Percentiles rank a stretch among this genome's conserved stretches.
phyloP scores from a whole-genome alignment of 139 green algal genomes.

The Tetradesmus obliquus region DNA sequence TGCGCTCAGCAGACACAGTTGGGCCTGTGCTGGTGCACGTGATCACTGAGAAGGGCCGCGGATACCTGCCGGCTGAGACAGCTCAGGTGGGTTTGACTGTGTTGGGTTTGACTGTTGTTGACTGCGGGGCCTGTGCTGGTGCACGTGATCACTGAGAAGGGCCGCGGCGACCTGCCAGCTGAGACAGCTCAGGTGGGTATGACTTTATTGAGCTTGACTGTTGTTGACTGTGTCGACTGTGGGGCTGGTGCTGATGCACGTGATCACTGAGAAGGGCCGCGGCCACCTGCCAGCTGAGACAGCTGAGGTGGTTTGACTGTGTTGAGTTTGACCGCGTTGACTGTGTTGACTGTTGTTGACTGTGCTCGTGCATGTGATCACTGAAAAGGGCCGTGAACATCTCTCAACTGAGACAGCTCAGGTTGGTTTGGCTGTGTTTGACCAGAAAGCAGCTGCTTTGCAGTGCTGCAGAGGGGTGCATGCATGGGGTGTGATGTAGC shows the following conservation, averaged over 20 bases:
- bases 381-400: slow-evolving; percentile 98
- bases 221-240: no score
- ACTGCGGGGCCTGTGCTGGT: slow-evolving; percentile 92
- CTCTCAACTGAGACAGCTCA: slow-evolving; percentile 91
- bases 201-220: neutral
- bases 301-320: no score
- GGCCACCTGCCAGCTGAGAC: no score
- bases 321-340: slow-evolving; percentile 39
- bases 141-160: slow-evolving; percentile 99
- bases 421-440: neutral
- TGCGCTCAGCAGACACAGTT: slow-evolving; percentile 86
- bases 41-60: slow-evolving; percentile 97
- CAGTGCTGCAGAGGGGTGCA: no score
- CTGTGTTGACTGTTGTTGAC: slow-evolving; percentile 82
- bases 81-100: slow-evolving; percentile 63
- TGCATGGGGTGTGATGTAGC: no score
- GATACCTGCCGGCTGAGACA: slow-evolving; percentile 94
- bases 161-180: slow-evolving; percentile 75
- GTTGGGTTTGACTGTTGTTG: neutral
- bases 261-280: no score
- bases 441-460: no score
- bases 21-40: slow-evolving; percentile 98
- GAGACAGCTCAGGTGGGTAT: neutral
- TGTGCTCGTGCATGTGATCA: slow-evolving; percentile 98
- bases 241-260: no score